Evolutionary conservation across 805 yeast genomes (phyloP), one percentile per base, ranked within the genome.

Genomic region (Yamadazyma nakazawae): DNA sequence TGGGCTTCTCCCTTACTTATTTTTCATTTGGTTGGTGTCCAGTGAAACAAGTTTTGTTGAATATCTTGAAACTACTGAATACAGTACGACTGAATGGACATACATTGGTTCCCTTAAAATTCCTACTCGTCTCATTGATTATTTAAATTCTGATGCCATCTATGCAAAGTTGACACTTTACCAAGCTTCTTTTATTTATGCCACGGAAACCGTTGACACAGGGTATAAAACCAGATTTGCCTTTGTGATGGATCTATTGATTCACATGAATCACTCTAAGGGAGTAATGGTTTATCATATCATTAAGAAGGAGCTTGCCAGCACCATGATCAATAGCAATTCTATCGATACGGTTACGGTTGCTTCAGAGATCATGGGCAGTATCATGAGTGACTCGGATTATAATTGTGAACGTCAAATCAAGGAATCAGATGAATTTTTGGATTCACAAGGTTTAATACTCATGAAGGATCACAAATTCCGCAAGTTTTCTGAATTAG

Each of bases 201-300:
- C 56, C 11, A 53, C 62, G 2, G 64, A 63, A 16, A 50, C 67
- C 1, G 59, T 61, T 13, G 72, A 68, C 45, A 53, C 49, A 25
- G 43, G 53, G 1, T 71, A 60, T 51, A 68, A 58, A 32, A 42
- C 51, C 14, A 64, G 57, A 34, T 70, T 68, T 47, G 54, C 71
- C 40, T 54, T 57, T 11, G 49, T 67, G 12, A 67, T 57, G 53
- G 53, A 58, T 36, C 50, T 56, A 46, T 41, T 71, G n/a, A 62
- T 66, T 48, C 46, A 52, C 21, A 26, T 35, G 7, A 54, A 52
- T 39, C 53, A 50, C 21, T 55, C 54, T 10, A 39, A 52, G 14
- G 70, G 67, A 7, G 48, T 58, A 28, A 50, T 55, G 42, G 55
- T 69, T 11, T 66, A 60, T 44, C 72, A 70, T 48, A 58, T 69